phyloP scores from a whole-genome alignment of 345 rosid species.

The Fremontodendron californicum region DNA sequence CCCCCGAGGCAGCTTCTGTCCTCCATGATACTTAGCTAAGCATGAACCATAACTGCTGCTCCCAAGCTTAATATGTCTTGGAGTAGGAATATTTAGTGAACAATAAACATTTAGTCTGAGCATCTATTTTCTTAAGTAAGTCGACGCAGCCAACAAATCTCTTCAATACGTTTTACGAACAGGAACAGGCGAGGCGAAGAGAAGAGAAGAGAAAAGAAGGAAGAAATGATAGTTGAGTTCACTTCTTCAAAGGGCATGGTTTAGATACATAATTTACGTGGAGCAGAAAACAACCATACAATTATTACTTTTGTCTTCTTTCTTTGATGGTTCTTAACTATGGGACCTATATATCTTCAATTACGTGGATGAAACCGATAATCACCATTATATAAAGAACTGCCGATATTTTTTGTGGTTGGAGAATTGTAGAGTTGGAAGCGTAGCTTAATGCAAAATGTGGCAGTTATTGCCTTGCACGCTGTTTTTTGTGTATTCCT shows the following conservation, averaged over 20 bases:
- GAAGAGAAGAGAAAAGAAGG: no score
- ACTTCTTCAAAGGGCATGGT: neutral
- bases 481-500: slow-evolving; percentile 24
- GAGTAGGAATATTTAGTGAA: slow-evolving; percentile 41
- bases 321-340: neutral
- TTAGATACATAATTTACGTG: slow-evolving; percentile 25
- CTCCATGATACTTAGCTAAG: slow-evolving; percentile 26
- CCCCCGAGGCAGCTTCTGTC: slow-evolving; percentile 30
- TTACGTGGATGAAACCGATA: slow-evolving; percentile 27
- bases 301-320: neutral
- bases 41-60: slow-evolving; percentile 37
- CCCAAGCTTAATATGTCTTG: slow-evolving; percentile 45
- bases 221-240: neutral
- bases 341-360: neutral
- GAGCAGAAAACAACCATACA: slow-evolving; percentile 31
- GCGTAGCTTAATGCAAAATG: slow-evolving; percentile 25
- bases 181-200: neutral
- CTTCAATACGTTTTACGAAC: slow-evolving; percentile 3
- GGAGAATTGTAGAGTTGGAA: neutral
- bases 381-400: neutral
- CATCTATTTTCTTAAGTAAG: slow-evolving; percentile 34
- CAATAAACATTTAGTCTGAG: slow-evolving; percentile 54
- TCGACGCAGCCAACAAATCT: neutral
- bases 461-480: slow-evolving; percentile 33
- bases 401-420: slow-evolving; percentile 22